Percentiles rank a stretch among this genome's conserved stretches.
Conservation (phyloP, 1,284 basidiomycete genomes). For the Ganoderma sinense region DNA sequence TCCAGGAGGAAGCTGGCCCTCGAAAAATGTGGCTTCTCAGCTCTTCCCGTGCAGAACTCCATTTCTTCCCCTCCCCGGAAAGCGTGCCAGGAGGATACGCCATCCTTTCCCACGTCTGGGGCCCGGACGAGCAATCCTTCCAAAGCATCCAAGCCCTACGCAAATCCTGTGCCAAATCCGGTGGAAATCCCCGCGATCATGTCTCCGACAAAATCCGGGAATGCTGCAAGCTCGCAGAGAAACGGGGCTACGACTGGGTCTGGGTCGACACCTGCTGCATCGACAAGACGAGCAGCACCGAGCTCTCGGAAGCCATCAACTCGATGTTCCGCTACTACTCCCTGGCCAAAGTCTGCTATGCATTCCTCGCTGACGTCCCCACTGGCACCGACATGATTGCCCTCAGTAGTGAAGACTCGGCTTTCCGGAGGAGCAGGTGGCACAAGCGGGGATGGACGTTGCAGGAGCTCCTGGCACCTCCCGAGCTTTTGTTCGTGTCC, state of each 20-base stretch:
- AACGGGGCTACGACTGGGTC: background rate
- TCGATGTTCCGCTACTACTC: background rate
- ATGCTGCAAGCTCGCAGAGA: background rate
- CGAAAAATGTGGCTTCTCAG: background rate
- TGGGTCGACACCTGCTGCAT: constrained; percentile 3
- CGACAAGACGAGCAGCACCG: background rate
- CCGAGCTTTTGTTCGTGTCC: background rate
- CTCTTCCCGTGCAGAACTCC: background rate
- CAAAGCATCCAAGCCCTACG: background rate
- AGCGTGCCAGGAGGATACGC: background rate
- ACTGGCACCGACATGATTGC: background rate
- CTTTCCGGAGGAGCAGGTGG: background rate
- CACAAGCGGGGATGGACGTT: background rate
- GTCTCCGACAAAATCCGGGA: background rate
- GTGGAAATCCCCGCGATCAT: background rate
- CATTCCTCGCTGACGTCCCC: background rate
- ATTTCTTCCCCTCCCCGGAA: background rate
- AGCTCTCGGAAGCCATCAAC: background rate
- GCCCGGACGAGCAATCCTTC: background rate
- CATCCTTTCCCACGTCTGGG: background rate
- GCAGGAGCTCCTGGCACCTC: background rate
- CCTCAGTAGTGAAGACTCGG: background rate
- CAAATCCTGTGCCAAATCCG: background rate
- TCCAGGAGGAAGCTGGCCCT: background rate
- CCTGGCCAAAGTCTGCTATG: background rate